Evolutionary conservation across 2,329 filamentous ascomycete genomes (phyloP), one percentile per base, ranked within the genome.

Genomic region (Trichophyton schoenleinii): DNA sequence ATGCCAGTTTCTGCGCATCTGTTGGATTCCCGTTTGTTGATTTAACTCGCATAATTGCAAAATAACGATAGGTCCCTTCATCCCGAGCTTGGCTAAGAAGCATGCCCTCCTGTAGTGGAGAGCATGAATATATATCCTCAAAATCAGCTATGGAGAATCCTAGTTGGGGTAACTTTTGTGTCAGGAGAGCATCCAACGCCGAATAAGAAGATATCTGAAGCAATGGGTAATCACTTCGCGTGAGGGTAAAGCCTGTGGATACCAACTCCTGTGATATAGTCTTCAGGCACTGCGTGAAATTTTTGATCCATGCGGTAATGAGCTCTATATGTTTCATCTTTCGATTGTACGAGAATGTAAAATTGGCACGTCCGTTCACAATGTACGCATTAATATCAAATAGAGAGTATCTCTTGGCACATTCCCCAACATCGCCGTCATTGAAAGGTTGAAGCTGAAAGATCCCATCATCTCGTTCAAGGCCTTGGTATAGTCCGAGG

Each of bases 391-490:
- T 52, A 9, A 38, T 52, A 25, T 57, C 46, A 3, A 20, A 52
- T n/a, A 38, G 48, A 9, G 13, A 31, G 20, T 42, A 44, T 41
- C 18, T 28, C 36, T 20, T 58, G 31, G 11, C 44, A 42, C 8
- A 7, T 8, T 13, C 15, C 7, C 59, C 46, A 70, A 60, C 46
- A 41, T 60, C 59, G 7, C 36, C 18, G 67, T 38, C 28, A 20
- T 34, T 58, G 15, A 58, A 58, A 7, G 55, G 60, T 70, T 73
- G 61, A 74, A 75, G 64, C 73, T 77, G 69, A 78, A 77, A 1
- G 68, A 67, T 11, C 75, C 69, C 59, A 75, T 74, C 67, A 74
- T 72, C 0, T 75, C 75, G 38, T 63, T 79, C 78, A 3, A 79
- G 65, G 67, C 79, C 77, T 65, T 78, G 69, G 52, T 70, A 68